Conservation (phyloP, 139 green algal species). For the Chlorella vulgaris region DNA sequence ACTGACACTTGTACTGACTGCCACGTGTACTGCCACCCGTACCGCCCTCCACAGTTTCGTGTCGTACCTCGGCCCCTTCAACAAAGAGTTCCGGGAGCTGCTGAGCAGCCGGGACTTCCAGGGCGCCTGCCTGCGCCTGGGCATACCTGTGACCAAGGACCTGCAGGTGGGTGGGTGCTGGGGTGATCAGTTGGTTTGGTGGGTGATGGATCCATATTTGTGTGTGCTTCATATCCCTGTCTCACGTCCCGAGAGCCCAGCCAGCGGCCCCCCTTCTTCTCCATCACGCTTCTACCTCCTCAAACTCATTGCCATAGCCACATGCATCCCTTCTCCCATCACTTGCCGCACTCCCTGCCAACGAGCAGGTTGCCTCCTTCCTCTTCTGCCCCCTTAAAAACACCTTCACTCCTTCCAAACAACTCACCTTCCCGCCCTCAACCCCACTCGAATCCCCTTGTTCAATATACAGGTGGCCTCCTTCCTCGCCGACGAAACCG, state of each 20-base stretch:
- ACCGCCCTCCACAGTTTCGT: constrained; percentile 74
- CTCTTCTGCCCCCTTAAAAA: not conserved
- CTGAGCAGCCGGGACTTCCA: constrained; percentile 86
- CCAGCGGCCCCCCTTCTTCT: no score
- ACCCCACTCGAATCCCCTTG: not conserved
- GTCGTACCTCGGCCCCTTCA: constrained; percentile 94
- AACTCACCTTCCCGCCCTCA: not conserved
- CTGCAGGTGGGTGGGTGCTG: constrained; percentile 72
- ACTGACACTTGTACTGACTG: no score
- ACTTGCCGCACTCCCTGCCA: no score
- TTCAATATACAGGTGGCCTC: constrained; percentile 10
- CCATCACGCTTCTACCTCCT: no score
- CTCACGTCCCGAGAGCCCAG: no score
- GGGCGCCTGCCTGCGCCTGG: constrained; percentile 70
- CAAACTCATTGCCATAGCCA: no score
- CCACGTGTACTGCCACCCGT: no score
- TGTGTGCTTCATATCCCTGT: no score
- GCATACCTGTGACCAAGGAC: constrained; percentile 80
- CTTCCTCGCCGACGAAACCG: constrained; percentile 92
- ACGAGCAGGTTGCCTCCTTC: no score
- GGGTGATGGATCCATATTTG: no score
- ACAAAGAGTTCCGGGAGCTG: constrained; percentile 93
- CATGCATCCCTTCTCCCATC: no score
- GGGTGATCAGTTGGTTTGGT: no score
- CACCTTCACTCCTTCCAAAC: not conserved